Evolutionary conservation across 2,329 filamentous ascomycete species (phyloP), one percentile per base, ranked within the genome.

Genomic region (Arthrobotrys pseudoclavata): DNA sequence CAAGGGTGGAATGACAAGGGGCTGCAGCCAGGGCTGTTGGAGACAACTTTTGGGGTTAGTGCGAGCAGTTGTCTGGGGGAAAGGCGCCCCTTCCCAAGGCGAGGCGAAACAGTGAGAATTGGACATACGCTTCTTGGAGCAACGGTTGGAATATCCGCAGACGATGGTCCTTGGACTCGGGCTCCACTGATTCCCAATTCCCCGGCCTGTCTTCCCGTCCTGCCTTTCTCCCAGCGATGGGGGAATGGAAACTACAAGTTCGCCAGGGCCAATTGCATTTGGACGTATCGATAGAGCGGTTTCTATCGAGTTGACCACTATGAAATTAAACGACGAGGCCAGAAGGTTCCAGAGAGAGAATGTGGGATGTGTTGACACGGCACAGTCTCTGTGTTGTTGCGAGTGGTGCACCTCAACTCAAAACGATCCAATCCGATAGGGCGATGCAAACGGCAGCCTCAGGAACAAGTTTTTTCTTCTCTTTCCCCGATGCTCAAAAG

Each of bases 1-100:
- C 69, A 37, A 72, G 61, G 69, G 50, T 72, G 60, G 69, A 70
- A 72, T 68, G 61, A 68, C 69, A 67, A 72, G 69, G 69, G 69
- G 69, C 62, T 62, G 53, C 69, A 42, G 37, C 53, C 52, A 68
- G 69, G 66, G 66, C 72, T 76, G 60, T 64, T 67, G 60, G 26
- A 45, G 50, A 31, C 50, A 37, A 53, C 18, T 37, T 69, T 76
- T 63, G 53, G 66, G 60, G 52, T 76, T 76, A 76, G 72, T 69
- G 66, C 71, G 72, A 24, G 50, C 48, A 70, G 72, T 70, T 76
- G 72, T 66, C 66, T 70, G 67, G 66, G 72, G 37, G 57, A 66
- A 64, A 50, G 40, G 57, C 68, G 53, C 53, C 66, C 53, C 55
- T 60, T 60, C 55, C 50, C 55, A 66, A 70, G 67, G 66, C 42